These are phyloP conservation scores for Clarireedia monteithiana DNA, from an alignment of 2,329 filamentous ascomycete species.

Conservation along the genomic window DNA sequence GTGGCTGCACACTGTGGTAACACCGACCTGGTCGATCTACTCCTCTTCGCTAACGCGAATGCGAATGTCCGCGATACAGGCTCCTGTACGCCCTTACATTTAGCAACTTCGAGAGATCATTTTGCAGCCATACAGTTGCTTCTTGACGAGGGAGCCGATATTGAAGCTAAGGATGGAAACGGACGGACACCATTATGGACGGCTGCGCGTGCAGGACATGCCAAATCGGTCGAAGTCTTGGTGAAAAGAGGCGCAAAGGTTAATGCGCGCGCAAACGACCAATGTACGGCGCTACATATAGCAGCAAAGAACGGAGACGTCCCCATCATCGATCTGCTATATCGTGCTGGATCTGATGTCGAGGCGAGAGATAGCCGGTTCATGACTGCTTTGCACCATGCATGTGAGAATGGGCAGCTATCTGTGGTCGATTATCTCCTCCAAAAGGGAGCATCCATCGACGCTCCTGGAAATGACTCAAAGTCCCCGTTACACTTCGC, in stretches of 20 bases:
- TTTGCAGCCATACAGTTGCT: background rate
- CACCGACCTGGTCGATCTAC: background rate
- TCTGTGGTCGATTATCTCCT: conserved; percentile 2
- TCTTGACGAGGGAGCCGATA: background rate
- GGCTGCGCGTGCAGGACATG: conserved; percentile 9
- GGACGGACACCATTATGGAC: conserved; percentile 4
- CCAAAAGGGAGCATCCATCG: conserved; percentile 5
- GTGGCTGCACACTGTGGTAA: conserved; percentile 1
- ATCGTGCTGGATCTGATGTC: conserved; percentile 4
- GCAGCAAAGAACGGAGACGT: conserved; percentile 8
- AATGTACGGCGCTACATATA: conserved; percentile 9
- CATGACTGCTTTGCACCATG: conserved; percentile 9
- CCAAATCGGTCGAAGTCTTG: conserved; percentile 8
- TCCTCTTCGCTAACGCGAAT: background rate
- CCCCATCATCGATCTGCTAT: conserved; percentile 7
- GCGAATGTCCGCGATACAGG: background rate
- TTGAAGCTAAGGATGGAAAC: conserved; percentile 4
- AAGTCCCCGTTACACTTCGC: conserved; percentile 7
- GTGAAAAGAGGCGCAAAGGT: conserved; percentile 7
- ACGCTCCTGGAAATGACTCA: conserved; percentile 3
- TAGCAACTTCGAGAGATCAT: background rate
- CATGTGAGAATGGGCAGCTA: conserved; percentile 3
- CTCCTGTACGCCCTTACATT: background rate
- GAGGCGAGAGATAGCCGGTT: conserved; percentile 6
- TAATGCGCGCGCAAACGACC: conserved; percentile 7